Evolutionary conservation across 257 asterid genomes (phyloP).

Genomic region (Nicotiana undulata): DNA sequence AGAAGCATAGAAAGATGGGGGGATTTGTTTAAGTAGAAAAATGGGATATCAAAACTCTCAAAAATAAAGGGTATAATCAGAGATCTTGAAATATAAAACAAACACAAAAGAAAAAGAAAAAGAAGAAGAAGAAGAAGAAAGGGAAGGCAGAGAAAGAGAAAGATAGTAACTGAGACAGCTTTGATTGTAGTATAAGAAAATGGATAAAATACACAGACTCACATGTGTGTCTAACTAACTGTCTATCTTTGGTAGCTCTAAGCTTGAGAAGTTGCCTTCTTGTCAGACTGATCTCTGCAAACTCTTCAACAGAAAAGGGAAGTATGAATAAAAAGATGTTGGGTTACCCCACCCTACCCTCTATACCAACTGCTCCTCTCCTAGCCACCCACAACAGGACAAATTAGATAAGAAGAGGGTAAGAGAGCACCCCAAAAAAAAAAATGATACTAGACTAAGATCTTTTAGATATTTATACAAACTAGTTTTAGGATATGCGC

Average conservation of each 20-base stretch:
- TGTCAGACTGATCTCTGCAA: conserved; percentile 33
- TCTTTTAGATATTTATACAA: not conserved
- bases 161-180: conserved; percentile 9
- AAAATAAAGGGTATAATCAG: not conserved
- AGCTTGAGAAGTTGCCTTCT: conserved; percentile 35
- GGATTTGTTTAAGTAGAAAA: not conserved
- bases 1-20: not conserved
- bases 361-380: not conserved
- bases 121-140: not conserved
- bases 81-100: not conserved
- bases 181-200: conserved; percentile 21
- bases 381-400: not conserved
- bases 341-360: conserved; percentile 14
- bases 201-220: conserved; percentile 20
- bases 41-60: no score
- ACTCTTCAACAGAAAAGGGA: conserved; percentile 19
- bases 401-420: not conserved
- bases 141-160: conserved; percentile 6
- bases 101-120: not conserved
- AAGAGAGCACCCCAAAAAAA: not conserved
- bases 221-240: conserved; percentile 25
- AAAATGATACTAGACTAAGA: not conserved
- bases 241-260: conserved; percentile 15
- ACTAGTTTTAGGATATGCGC: no score
- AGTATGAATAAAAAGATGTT: conserved; percentile 17